These are phyloP conservation scores for Thermomucor indicae-seudaticae DNA, from an alignment of 371 early-diverging fungal genomes.

Conservation along the genomic window DNA sequence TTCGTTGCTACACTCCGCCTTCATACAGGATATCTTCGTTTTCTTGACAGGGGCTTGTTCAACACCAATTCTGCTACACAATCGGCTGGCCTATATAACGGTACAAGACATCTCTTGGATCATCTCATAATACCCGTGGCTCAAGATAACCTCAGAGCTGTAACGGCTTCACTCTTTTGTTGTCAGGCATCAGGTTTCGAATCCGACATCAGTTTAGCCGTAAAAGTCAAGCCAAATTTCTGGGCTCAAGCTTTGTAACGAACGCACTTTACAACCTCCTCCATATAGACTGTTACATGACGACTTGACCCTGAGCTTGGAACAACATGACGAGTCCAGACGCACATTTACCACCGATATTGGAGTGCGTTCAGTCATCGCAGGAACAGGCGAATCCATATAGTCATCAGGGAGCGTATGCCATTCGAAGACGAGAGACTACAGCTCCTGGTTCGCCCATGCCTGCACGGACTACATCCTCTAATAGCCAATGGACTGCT, in stretches of 20 bases:
- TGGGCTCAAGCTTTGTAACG: background rate
- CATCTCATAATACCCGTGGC: no score
- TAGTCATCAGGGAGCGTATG: conserved; percentile 13
- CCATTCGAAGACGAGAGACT: no score
- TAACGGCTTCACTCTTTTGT: no score
- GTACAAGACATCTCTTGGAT: no score
- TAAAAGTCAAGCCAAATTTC: background rate
- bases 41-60: no score
- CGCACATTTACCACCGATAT: conserved; percentile 1
- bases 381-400: conserved; percentile 5
- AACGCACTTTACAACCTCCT: background rate
- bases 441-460: background rate
- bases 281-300: background rate
- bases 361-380: background rate
- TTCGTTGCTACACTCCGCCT: no score
- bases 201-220: no score
- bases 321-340: conserved; percentile 6
- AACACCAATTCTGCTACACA: no score
- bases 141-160: no score
- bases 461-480: background rate
- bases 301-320: background rate
- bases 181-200: no score
- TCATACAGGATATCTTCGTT: no score
- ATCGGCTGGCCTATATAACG: no score
- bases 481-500: background rate